Evolutionary conservation across 2,329 filamentous ascomycete genomes (phyloP), one percentile per base, ranked within the genome.

Genomic region (Gnomoniopsis sp.): DNA sequence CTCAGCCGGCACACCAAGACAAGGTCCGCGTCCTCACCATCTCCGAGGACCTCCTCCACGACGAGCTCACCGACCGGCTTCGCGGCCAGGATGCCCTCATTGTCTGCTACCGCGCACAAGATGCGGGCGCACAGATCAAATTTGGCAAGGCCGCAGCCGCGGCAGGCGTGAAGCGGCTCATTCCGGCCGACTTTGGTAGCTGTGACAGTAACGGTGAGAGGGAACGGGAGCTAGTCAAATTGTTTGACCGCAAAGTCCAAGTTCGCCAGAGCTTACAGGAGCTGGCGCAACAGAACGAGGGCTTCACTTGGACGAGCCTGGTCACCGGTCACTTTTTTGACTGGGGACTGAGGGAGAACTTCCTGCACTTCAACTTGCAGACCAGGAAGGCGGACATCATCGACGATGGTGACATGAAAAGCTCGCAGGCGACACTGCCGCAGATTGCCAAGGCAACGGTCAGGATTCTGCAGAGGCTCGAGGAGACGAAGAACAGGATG

Each of bases 121-220:
- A 69, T 56, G 61, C 66, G 6, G 59, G 61, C 3, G 64, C 68
- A 54, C 74, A 76, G 61, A 59, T 75, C 47, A 67, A 67, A 38
- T 68, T 75, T 49, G 72, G 70, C 33, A 66, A 72, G 44, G 74
- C 74, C 8, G 73, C 73, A 1, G 70, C 67, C 7, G 69, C 69
- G 0, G 71, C 70, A 0, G 71, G 70, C 19, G 73, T 76, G 11
- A 63, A 62, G 62, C 70, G 74, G 49, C 68, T 74, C 55, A 70
- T 77, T 59, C 74, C 74, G 23, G 73, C 74, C 58, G 74, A 77
- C 66, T 77, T 71, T 58, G 74, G 74, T 53, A 75, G 72, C 66
- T 72, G 71, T 47, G 74, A 76, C 62, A 69, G 73, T 44, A 68
- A 66, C 55, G 71, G 67, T 59, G 38, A 60, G 52, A 64, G 66